Percentiles rank a stretch among this genome's conserved stretches.
phyloP scores from a whole-genome alignment of 176 grass and related monocot species.

The Juncus effusus region DNA sequence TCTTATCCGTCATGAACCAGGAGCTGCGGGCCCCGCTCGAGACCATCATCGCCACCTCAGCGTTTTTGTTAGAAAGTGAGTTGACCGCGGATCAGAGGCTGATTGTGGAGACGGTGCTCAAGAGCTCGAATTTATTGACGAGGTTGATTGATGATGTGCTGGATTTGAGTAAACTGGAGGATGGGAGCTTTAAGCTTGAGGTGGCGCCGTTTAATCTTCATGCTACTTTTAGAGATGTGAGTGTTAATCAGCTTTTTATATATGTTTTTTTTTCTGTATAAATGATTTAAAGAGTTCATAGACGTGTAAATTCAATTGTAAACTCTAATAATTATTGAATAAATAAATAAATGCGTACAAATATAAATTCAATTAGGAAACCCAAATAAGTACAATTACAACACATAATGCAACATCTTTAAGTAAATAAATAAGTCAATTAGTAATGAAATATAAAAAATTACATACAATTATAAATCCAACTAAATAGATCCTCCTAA shows the following conservation, averaged over 20 bases:
- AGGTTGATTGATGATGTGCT: slow-evolving; percentile 83
- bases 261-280: slow-evolving; percentile 13
- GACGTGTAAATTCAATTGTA: too few relatives aligned
- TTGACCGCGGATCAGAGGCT: slow-evolving; percentile 80
- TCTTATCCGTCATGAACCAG: slow-evolving; percentile 90
- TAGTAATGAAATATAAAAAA: too few relatives aligned
- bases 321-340: too few relatives aligned
- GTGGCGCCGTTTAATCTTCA: slow-evolving; percentile 37
- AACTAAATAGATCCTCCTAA: too few relatives aligned
- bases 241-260: background rate
- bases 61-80: slow-evolving; percentile 76
- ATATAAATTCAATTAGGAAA: too few relatives aligned
- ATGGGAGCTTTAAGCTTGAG: slow-evolving; percentile 59
- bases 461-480: too few relatives aligned
- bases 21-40: slow-evolving; percentile 92
- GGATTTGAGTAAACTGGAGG: slow-evolving; percentile 73
- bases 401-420: too few relatives aligned
- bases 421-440: too few relatives aligned
- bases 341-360: too few relatives aligned
- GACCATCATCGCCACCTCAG: slow-evolving; percentile 80
- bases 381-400: too few relatives aligned
- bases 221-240: slow-evolving; percentile 40
- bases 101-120: slow-evolving; percentile 82
- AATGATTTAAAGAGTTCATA: too few relatives aligned
- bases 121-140: slow-evolving; percentile 74